Base-by-base conservation (phyloP, 2,329 filamentous ascomycete genomes). In the Aureobasidium sp. region DNA sequence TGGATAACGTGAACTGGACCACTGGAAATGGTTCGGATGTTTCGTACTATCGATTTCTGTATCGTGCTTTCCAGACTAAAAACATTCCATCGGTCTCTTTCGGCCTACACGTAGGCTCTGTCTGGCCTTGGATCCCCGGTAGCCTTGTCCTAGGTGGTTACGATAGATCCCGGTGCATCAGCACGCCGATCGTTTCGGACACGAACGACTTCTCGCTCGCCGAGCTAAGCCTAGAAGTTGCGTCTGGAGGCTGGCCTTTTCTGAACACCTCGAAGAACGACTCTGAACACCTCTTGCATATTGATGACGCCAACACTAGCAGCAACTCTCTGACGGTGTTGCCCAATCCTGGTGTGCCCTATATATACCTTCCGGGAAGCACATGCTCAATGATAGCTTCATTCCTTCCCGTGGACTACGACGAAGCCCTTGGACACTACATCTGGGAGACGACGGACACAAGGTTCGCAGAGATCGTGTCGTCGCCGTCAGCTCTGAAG, bases 291-390 rank as follows among this genome's bases (percentile, higher is more conserved):
- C 44, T 47, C 8, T 4, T 50, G n/a, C n/a, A 11, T 5, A 16
- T 2, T 13, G 29, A 16, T 25, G 29, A 44, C 1, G 32, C 34
- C 0, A 34, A 9, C 10, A 37, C 6, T 5, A 25, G n/a, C 36
- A 32, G 42, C 36, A 29, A 16, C 0, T 9, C 44, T 15, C n/a
- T 59, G 25, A 41, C n/a, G n/a, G 57, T 50, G 15, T 15, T 59
- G 34, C 44, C 57, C 1, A 59, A 59, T 25, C 57, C 57, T 16
- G 57, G 57, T 9, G 57, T 59, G 16, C 57, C 57, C 5, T 59
- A 59, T 27, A 8, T 59, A 5, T 59, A 59, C 9, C 36, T 59
- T 3, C 57, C 57, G 9, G 27, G n/a, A 2, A 13, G 30, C 9
- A 50, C 57, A 9, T 59, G 57, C 57, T 15, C 21, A 11, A 13